Conservation (phyloP, 1,284 basidiomycete genomes). For the Boletellus deceptivus region DNA sequence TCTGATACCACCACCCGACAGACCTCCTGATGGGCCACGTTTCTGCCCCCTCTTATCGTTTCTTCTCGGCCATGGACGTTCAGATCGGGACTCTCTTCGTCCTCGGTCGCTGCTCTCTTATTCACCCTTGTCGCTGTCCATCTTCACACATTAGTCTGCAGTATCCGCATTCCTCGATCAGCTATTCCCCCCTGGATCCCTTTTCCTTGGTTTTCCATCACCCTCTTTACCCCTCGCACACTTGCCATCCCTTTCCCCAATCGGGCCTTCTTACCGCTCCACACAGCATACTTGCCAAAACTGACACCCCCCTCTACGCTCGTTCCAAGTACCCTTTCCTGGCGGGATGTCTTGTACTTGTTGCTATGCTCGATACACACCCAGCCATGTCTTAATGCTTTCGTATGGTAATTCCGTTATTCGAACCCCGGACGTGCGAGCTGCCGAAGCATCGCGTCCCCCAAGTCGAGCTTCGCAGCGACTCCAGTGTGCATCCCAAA, state of each 20-base stretch:
- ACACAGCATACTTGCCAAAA: slow-evolving; percentile 25
- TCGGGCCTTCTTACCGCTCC: slow-evolving; percentile 16
- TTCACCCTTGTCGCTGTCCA: slow-evolving; percentile 25
- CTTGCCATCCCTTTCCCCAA: slow-evolving; percentile 11
- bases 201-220: slow-evolving; percentile 23
- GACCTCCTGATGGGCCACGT: slow-evolving; percentile 9
- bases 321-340: slow-evolving; percentile 29
- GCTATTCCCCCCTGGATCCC: slow-evolving; percentile 21
- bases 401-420: slow-evolving; percentile 36
- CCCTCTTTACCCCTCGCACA: slow-evolving; percentile 20
- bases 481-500: slow-evolving; percentile 6
- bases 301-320: slow-evolving; percentile 29
- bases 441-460: slow-evolving; percentile 4
- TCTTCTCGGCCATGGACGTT: slow-evolving; percentile 17
- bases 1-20: slow-evolving; percentile 32
- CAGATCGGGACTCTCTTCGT: slow-evolving; percentile 20
- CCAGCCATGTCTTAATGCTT: slow-evolving; percentile 36
- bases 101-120: slow-evolving; percentile 15
- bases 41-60: slow-evolving; percentile 10
- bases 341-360: slow-evolving; percentile 33
- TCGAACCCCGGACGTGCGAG: slow-evolving; percentile 19
- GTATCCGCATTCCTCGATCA: slow-evolving; percentile 25
- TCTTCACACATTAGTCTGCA: slow-evolving; percentile 24
- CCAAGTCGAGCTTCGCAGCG: slow-evolving; percentile 10
- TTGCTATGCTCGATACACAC: slow-evolving; percentile 37